Evolutionary conservation across 345 rosid genomes (phyloP).

Genomic region (Arabis alpina): DNA sequence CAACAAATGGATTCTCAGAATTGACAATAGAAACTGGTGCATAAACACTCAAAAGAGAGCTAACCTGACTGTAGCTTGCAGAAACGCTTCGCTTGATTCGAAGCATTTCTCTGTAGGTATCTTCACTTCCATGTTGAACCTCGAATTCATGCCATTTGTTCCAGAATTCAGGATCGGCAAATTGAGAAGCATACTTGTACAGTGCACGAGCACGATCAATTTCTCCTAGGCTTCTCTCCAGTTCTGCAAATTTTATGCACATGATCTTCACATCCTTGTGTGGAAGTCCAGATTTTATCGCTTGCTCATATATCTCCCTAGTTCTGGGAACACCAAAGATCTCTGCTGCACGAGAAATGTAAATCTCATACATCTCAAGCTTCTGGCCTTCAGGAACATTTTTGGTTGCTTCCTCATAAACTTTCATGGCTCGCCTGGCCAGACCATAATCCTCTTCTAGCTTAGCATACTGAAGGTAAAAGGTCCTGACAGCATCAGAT

Average conservation of each 20-base stretch:
- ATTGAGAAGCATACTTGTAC: slow-evolving; percentile 86
- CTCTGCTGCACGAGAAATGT: slow-evolving; percentile 92
- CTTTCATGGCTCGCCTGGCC: slow-evolving; percentile 97
- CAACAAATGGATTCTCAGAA: slow-evolving; percentile 1
- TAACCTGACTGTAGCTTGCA: slow-evolving; percentile 94
- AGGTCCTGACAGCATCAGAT: slow-evolving; percentile 82
- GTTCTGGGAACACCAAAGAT: slow-evolving; percentile 95
- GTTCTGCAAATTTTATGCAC: slow-evolving; percentile 89
- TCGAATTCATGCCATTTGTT: slow-evolving; percentile 92
- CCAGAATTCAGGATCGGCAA: slow-evolving; percentile 97
- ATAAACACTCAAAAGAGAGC: background rate
- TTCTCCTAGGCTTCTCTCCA: slow-evolving; percentile 94
- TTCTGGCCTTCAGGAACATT: slow-evolving; percentile 86
- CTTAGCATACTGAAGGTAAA: slow-evolving; percentile 95
- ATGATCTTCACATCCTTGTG: slow-evolving; percentile 91
- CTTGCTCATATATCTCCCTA: slow-evolving; percentile 94
- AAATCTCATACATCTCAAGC: slow-evolving; percentile 89
- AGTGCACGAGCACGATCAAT: slow-evolving; percentile 85
- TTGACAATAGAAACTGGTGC: background rate
- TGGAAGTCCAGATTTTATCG: slow-evolving; percentile 93
- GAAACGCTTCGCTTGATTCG: slow-evolving; percentile 91
- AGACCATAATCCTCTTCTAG: slow-evolving; percentile 94
- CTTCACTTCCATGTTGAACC: slow-evolving; percentile 94
- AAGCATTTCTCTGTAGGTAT: slow-evolving; percentile 94
- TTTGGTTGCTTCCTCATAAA: slow-evolving; percentile 90